These are phyloP conservation scores for Cryptosporidium meleagridis DNA, from an alignment of 169 alveolate species.

Conservation along the genomic window DNA sequence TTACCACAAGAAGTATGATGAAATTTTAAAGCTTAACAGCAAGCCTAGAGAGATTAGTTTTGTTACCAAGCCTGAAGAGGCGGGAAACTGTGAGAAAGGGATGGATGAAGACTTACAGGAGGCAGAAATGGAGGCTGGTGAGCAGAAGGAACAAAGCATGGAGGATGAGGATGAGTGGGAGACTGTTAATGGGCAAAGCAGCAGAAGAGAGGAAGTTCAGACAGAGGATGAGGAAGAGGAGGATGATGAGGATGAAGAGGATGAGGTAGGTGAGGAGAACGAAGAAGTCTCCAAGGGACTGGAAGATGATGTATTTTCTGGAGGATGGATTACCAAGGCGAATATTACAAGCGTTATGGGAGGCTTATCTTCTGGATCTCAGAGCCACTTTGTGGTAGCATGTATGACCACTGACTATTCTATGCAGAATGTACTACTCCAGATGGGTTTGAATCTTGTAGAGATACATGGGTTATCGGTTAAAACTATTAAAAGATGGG, in stretches of 20 bases:
- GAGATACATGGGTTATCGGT: slow-evolving; percentile 89
- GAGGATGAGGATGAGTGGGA: slow-evolving; percentile 67
- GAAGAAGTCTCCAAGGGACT: slow-evolving; percentile 49
- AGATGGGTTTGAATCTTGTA: slow-evolving; percentile 88
- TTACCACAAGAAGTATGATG: slow-evolving; percentile 84
- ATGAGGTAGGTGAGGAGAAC: slow-evolving; percentile 43
- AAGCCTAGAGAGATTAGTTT: slow-evolving; percentile 75
- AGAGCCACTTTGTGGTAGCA: slow-evolving; percentile 77
- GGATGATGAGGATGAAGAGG: slow-evolving; percentile 39
- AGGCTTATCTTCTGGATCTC: slow-evolving; percentile 33
- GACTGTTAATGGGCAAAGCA: background rate
- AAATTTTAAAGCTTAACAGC: slow-evolving; percentile 78
- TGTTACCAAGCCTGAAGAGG: slow-evolving; percentile 64
- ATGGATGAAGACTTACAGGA: background rate
- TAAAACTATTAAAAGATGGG: slow-evolving; percentile 88
- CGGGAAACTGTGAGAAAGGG: background rate
- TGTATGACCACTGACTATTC: slow-evolving; percentile 92
- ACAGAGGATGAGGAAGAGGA: slow-evolving; percentile 34
- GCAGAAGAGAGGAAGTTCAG: slow-evolving; percentile 45
- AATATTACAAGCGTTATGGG: slow-evolving; percentile 80
- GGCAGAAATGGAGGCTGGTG: background rate
- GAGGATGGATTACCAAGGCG: slow-evolving; percentile 82
- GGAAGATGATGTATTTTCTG: slow-evolving; percentile 62
- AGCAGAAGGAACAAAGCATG: slow-evolving; percentile 34
- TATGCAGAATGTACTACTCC: slow-evolving; percentile 90